A percentile compares a stretch with the other conserved stretches of the same genome.
These are phyloP conservation scores for Blastocystis sp. DNA, from an alignment of 352 stramenopile genomes.

Conservation along the genomic window DNA sequence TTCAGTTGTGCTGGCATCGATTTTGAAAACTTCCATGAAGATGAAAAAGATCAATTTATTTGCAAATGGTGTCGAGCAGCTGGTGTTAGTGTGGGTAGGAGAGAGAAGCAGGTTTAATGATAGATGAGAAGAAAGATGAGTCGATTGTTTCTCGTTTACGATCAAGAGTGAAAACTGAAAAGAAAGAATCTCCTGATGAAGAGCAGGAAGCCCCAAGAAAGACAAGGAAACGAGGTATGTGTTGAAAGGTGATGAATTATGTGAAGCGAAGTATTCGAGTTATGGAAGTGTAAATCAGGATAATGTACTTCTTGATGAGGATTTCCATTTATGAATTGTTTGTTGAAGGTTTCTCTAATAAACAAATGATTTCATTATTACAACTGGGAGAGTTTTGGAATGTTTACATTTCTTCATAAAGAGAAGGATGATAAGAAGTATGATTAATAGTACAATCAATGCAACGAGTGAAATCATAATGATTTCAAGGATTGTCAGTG, in stretches of 20 bases:
- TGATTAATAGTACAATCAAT: background rate
- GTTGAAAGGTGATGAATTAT: background rate
- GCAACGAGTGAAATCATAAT: background rate
- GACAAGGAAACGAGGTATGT: slow-evolving; percentile 33
- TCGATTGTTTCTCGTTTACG: background rate
- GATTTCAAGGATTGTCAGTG: too few species aligned
- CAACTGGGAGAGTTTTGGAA: background rate
- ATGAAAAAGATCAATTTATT: slow-evolving; percentile 58
- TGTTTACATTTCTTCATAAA: too few species aligned
- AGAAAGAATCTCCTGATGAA: background rate
- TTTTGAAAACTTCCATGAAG: slow-evolving; percentile 7
- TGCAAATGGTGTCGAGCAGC: slow-evolving; percentile 60
- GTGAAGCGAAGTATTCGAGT: slow-evolving; percentile 35
- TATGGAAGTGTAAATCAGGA: slow-evolving; percentile 31
- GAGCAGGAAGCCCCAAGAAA: background rate
- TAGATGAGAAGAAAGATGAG: slow-evolving; percentile 24
- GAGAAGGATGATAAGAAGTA: too few species aligned
- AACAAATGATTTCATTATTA: background rate
- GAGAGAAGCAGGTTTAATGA: slow-evolving; percentile 9
- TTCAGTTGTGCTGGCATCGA: slow-evolving; percentile 59
- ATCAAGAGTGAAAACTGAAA: background rate
- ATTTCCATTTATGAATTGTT: background rate
- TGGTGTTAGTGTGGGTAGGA: slow-evolving; percentile 39
- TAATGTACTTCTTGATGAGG: slow-evolving; percentile 26
- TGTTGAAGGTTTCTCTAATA: background rate